Evolutionary conservation across 208 protist species (phyloP).

Genomic region (Strigomonas culicis): DNA sequence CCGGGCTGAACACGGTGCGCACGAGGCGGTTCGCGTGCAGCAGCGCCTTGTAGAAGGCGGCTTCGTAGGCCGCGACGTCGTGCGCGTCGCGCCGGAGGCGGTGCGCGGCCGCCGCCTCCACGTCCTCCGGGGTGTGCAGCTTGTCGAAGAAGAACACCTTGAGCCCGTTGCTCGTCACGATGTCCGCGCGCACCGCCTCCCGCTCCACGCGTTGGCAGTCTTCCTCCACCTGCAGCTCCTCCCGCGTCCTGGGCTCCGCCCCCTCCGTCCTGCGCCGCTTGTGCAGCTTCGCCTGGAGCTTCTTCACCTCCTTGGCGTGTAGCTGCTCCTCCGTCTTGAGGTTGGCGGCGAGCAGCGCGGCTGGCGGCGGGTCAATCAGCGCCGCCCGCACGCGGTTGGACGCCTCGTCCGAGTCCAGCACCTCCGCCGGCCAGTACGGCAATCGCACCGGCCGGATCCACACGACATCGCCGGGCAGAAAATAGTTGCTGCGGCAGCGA

Average conservation of each 20-base stretch:
- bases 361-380: conserved; percentile 49
- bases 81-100: conserved; percentile 58
- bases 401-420: conserved; percentile 46
- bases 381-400: conserved; percentile 55
- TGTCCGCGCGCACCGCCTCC: conserved; percentile 20
- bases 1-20: conserved; percentile 63
- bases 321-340: conserved; percentile 26
- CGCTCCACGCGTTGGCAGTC: conserved; percentile 7
- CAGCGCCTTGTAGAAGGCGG: conserved; percentile 57
- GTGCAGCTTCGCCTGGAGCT: conserved; percentile 19
- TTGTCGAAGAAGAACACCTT: conserved; percentile 87
- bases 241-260: not conserved
- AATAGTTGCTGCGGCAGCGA: conserved; percentile 71
- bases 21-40: conserved; percentile 66
- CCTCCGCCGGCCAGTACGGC: conserved; percentile 87
- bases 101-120: conserved; percentile 62
- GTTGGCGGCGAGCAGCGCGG: conserved; percentile 34
- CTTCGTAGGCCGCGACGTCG: conserved; percentile 76
- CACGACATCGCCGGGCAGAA: conserved; percentile 73
- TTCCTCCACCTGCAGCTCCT: conserved; percentile 3
- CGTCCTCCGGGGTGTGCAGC: conserved; percentile 58
- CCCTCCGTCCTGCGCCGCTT: conserved; percentile 17
- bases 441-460: conserved; percentile 71
- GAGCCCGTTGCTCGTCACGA: conserved; percentile 44
- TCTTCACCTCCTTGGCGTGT: conserved; percentile 1